Base-by-base conservation (phyloP, 148 eudicot species). In the Rhododendron williamsianum region DNA sequence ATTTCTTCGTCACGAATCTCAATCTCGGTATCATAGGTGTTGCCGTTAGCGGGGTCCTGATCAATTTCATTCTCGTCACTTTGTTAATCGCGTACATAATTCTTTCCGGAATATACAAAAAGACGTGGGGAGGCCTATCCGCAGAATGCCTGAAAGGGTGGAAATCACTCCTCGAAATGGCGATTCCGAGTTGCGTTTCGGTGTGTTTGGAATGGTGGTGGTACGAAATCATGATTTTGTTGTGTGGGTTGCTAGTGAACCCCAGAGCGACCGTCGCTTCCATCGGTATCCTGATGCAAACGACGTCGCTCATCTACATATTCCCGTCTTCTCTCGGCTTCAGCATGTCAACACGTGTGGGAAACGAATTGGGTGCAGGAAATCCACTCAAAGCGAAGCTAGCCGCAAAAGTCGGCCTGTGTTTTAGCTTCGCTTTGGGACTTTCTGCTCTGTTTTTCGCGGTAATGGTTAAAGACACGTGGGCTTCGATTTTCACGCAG, bases 201-300 rank as follows among this genome's bases (percentile, higher is more conserved):
- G 96, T 94, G 1, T 94, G 98, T 69, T 87, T 94, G 30, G 98
- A 94, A 58, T 94, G 98, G 98, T 94, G 98, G 98, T 94, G 98
- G 96, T 94, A 94, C 73, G 98, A 94, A 72, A 91, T 94, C 91
- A 94, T 93, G 95, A 91, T 94, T 79, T 81, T 94, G 80, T 80
- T 93, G 12, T 92, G 98, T 76, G 98, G 98, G 76, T 60, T 92
- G 33, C 82, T 94, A 13, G 5, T 69, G 0, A 83, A 71, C 60
- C 85, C 85, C 2, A 45, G 19, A 83, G 60, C 78, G 9, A 83
- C 85, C 1, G 85, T 85, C 35, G 78, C 87, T 67, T 85, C 87
- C 23, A 85, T 85, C 78, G 87, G 87, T 9, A 80, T 85, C 30
- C 36, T 85, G 51, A 85, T 85, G 27, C 87, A 85, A n/a, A 85